phyloP scores from a whole-genome alignment of 768 basidiomycete species.

The Russula emetica region DNA sequence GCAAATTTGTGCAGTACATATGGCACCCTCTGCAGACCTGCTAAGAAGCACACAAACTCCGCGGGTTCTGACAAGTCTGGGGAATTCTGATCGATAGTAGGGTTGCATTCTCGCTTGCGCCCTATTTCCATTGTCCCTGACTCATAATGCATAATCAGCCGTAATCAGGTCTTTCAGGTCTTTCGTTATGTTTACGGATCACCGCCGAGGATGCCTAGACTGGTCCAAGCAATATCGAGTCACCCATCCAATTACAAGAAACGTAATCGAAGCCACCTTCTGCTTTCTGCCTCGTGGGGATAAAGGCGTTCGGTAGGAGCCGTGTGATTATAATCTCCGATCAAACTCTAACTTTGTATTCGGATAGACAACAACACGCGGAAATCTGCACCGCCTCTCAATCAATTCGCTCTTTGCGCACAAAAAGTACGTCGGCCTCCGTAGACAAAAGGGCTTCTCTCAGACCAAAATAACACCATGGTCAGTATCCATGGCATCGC shows the following conservation, averaged over 20 bases:
- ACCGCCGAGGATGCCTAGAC: not conserved
- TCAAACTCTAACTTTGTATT: slow-evolving; percentile 27
- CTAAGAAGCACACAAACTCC: not conserved
- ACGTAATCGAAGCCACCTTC: too few species aligned
- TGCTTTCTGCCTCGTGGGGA: slow-evolving; percentile 2
- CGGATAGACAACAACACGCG: slow-evolving; percentile 11
- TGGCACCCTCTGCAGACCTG: not conserved
- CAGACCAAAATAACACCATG: slow-evolving; percentile 18
- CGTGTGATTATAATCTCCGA: slow-evolving; percentile 13
- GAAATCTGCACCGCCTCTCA: not conserved
- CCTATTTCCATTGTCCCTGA: not conserved
- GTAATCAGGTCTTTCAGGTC: not conserved
- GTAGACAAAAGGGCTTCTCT: slow-evolving; percentile 6
- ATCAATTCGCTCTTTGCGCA: not conserved
- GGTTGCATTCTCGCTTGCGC: not conserved
- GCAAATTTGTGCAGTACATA: not conserved
- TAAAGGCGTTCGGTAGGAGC: slow-evolving; percentile 5
- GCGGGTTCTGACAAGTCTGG: not conserved
- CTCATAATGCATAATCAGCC: not conserved
- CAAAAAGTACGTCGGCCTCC: slow-evolving; percentile 13
- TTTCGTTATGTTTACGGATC: not conserved
- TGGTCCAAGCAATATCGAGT: too few species aligned
- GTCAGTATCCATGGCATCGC: slow-evolving; percentile 10
- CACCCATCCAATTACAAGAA: not conserved
- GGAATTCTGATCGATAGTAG: not conserved